Evolutionary conservation across 2,329 filamentous ascomycete species (phyloP).

Genomic region (Hyphodiscus sp.): DNA sequence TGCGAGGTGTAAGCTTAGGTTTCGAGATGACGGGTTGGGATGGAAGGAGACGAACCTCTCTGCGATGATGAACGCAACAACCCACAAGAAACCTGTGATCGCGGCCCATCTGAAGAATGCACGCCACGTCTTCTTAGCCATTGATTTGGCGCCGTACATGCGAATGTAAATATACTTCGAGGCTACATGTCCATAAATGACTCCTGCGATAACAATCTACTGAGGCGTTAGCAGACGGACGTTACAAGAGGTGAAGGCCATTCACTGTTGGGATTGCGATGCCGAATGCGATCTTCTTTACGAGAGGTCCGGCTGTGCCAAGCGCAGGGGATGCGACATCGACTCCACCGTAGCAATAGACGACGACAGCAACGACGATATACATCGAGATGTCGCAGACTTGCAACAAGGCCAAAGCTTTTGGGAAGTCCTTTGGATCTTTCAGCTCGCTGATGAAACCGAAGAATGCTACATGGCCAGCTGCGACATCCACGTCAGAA

Average conservation of each 20-base stretch:
- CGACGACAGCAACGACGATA: slow-evolving; percentile 41
- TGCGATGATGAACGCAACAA: slow-evolving; percentile 59
- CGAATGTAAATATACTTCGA: slow-evolving; percentile 61
- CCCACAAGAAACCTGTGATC: slow-evolving; percentile 50
- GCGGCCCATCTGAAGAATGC: slow-evolving; percentile 51
- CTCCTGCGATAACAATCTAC: slow-evolving; percentile 61
- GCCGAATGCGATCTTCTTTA: slow-evolving; percentile 61
- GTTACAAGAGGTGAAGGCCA: neutral
- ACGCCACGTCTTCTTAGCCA: slow-evolving; percentile 38
- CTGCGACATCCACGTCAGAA: neutral
- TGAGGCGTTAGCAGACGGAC: neutral
- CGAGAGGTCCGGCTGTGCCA: slow-evolving; percentile 42
- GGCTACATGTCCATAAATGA: slow-evolving; percentile 63
- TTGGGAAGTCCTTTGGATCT: slow-evolving; percentile 49
- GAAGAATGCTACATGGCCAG: slow-evolving; percentile 53
- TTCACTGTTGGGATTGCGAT: slow-evolving; percentile 54
- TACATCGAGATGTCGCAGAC: slow-evolving; percentile 55
- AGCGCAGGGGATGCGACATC: slow-evolving; percentile 60
- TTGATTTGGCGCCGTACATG: slow-evolving; percentile 47
- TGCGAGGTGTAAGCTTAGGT: neutral
- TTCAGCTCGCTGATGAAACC: slow-evolving; percentile 51
- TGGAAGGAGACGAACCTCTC: slow-evolving; percentile 35
- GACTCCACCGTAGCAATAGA: slow-evolving; percentile 60
- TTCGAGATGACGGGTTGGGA: neutral
- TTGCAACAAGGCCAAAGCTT: slow-evolving; percentile 52